These are phyloP conservation scores for Corylus americana DNA, from an alignment of 306 rosid species.

Conservation along the genomic window DNA sequence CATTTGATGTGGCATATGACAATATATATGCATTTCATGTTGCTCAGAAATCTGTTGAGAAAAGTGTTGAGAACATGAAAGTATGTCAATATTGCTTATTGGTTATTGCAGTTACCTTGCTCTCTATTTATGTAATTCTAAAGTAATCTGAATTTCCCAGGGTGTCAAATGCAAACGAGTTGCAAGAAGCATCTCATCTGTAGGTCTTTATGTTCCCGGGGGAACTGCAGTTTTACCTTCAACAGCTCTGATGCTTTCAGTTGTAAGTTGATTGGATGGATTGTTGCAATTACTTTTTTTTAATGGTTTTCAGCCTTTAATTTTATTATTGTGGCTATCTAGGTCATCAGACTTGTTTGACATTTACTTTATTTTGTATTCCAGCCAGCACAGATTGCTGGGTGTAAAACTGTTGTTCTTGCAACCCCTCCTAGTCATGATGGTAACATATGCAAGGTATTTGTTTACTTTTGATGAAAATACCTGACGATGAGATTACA, in stretches of 20 bases:
- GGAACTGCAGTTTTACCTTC: no score
- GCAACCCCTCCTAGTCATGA: constrained; percentile 89
- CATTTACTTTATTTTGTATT: constrained; percentile 21
- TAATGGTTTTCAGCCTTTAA: background rate
- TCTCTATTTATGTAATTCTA: constrained; percentile 20
- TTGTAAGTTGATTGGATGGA: no score
- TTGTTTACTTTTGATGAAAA: constrained; percentile 26
- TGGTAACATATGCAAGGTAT: constrained; percentile 89
- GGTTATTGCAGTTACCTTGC: constrained; percentile 5
- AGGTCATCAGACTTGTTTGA: constrained; percentile 29
- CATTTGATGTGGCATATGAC: constrained; percentile 86
- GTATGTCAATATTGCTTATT: constrained; percentile 46
- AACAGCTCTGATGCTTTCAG: no score
- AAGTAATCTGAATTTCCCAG: constrained; percentile 48
- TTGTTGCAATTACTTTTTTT: no score
- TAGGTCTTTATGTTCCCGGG: no score
- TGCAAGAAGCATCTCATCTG: no score
- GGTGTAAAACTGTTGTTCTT: constrained; percentile 87
- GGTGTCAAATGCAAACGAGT: no score
- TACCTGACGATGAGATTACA: constrained; percentile 7
- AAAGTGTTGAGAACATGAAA: constrained; percentile 85
- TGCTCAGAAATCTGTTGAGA: constrained; percentile 79
- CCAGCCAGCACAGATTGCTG: constrained; percentile 98
- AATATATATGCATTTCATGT: constrained; percentile 93
- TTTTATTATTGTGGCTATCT: constrained; percentile 12